Evolutionary conservation across 2,329 filamentous ascomycete genomes (phyloP).

Genomic region (Neobulgaria alba): DNA sequence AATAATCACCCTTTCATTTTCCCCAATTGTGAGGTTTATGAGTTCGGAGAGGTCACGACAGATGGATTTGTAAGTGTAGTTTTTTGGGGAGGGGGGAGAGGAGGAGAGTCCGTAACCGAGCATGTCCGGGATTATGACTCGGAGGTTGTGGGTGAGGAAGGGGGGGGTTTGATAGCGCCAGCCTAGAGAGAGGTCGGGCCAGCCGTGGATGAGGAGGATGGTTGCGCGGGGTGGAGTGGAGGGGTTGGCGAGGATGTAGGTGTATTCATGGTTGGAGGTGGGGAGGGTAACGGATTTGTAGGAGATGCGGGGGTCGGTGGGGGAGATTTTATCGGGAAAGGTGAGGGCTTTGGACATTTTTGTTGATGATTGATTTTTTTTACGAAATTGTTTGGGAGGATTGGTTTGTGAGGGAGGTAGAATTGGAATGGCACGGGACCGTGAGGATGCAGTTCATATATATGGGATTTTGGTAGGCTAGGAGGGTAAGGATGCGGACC

Average conservation of each 20-base stretch:
- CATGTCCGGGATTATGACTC: constrained; percentile 77
- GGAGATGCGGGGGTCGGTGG: constrained; percentile 57
- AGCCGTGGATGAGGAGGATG: constrained; percentile 51
- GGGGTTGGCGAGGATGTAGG: constrained; percentile 50
- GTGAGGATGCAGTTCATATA: too few species aligned
- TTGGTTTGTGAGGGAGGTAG: too few species aligned
- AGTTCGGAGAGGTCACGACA: constrained; percentile 69
- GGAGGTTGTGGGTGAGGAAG: constrained; percentile 61
- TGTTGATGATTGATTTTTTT: too few species aligned
- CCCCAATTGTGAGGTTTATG: too few species aligned
- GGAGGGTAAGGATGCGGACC: too few species aligned
- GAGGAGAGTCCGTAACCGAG: constrained; percentile 77
- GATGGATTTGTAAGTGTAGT: constrained; percentile 65
- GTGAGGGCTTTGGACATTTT: constrained; percentile 27
- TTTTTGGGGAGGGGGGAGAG: constrained; percentile 50
- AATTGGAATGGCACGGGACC: too few species aligned
- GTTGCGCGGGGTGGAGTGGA: constrained; percentile 37
- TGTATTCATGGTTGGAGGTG: constrained; percentile 67
- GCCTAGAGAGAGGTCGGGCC: constrained; percentile 71
- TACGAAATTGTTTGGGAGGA: too few species aligned
- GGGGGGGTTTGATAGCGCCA: constrained; percentile 86
- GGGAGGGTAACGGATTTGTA: constrained; percentile 52
- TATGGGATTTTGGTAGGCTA: too few species aligned
- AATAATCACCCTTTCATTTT: constrained; percentile 55
- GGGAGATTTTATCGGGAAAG: constrained; percentile 53